Conservation (phyloP, 768 basidiomycete species). For the Auriscalpium orientale region DNA sequence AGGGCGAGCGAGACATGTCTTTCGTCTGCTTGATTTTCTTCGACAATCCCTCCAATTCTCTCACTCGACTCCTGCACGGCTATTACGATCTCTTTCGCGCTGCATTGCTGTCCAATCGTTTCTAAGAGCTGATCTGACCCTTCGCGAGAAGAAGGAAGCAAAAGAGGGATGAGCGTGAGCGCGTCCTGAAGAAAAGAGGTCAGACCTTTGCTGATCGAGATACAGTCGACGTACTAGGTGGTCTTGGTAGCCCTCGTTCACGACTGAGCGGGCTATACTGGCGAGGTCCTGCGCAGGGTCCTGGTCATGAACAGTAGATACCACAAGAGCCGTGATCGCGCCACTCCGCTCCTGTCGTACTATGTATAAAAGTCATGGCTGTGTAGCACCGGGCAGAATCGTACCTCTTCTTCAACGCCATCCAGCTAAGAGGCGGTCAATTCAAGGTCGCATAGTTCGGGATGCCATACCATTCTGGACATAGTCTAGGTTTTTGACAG, state of each 20-base stretch:
- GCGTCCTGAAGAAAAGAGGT: slow-evolving; percentile 28
- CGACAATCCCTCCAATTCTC: slow-evolving; percentile 16
- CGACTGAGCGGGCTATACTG: slow-evolving; percentile 8
- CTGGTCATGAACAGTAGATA: slow-evolving; percentile 11
- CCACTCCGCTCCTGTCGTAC: slow-evolving; percentile 13
- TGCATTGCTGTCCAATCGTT: slow-evolving; percentile 24
- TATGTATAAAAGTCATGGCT: too few relatives aligned
- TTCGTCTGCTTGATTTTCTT: slow-evolving; percentile 12
- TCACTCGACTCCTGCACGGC: slow-evolving; percentile 34
- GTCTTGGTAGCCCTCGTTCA: slow-evolving; percentile 5
- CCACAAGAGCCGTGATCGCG: slow-evolving; percentile 14
- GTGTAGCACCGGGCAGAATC: too few relatives aligned
- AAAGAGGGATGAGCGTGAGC: slow-evolving; percentile 28
- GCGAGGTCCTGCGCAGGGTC: slow-evolving; percentile 8
- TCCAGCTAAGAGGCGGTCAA: too few relatives aligned
- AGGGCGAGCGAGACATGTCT: background rate
- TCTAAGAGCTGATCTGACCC: slow-evolving; percentile 27
- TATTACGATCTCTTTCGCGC: slow-evolving; percentile 36
- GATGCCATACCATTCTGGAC: too few relatives aligned
- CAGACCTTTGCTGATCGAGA: background rate
- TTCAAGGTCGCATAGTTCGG: too few relatives aligned
- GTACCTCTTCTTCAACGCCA: too few relatives aligned
- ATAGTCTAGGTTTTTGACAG: too few relatives aligned
- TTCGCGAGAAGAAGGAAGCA: slow-evolving; percentile 26
- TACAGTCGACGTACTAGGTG: slow-evolving; percentile 12